Evolutionary conservation across 1,139 yeast genomes (phyloP).

Genomic region (Candida sp.): DNA sequence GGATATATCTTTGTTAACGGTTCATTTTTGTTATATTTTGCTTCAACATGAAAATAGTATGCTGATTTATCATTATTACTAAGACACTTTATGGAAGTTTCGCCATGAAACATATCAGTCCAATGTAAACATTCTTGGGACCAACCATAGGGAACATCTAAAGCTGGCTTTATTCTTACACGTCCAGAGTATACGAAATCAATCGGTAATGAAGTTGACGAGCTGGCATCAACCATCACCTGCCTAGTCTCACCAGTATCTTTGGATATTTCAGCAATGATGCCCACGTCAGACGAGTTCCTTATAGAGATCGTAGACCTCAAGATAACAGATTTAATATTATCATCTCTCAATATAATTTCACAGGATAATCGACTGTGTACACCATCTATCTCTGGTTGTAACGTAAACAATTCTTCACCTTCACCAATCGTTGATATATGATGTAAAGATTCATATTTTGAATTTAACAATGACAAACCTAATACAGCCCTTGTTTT

Average conservation of each 20-base stretch:
- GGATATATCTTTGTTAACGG: slow-evolving; percentile 80
- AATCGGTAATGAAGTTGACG: slow-evolving; percentile 67
- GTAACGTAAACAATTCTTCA: slow-evolving; percentile 66
- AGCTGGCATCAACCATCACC: slow-evolving; percentile 48
- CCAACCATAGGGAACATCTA: slow-evolving; percentile 61
- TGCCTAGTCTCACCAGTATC: slow-evolving; percentile 15
- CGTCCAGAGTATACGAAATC: slow-evolving; percentile 58
- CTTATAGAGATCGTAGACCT: slow-evolving; percentile 71
- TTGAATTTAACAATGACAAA: slow-evolving; percentile 52
- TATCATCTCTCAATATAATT: slow-evolving; percentile 65
- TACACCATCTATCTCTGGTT: slow-evolving; percentile 60
- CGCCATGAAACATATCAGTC: slow-evolving; percentile 55
- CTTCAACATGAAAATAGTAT: slow-evolving; percentile 74
- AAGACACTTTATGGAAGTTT: slow-evolving; percentile 59
- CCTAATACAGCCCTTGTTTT: slow-evolving; percentile 60
- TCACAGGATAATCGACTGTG: slow-evolving; percentile 78
- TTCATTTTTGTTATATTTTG: slow-evolving; percentile 57
- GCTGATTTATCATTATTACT: slow-evolving; percentile 40
- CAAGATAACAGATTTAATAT: slow-evolving; percentile 71
- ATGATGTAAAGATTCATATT: slow-evolving; percentile 49
- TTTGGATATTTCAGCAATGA: slow-evolving; percentile 37
- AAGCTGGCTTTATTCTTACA: slow-evolving; percentile 59
- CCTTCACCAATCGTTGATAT: slow-evolving; percentile 82
- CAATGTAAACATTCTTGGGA: slow-evolving; percentile 60
- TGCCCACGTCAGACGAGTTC: slow-evolving; percentile 67